Conservation (phyloP, 768 basidiomycete genomes). For the Ramaria rubella region DNA sequence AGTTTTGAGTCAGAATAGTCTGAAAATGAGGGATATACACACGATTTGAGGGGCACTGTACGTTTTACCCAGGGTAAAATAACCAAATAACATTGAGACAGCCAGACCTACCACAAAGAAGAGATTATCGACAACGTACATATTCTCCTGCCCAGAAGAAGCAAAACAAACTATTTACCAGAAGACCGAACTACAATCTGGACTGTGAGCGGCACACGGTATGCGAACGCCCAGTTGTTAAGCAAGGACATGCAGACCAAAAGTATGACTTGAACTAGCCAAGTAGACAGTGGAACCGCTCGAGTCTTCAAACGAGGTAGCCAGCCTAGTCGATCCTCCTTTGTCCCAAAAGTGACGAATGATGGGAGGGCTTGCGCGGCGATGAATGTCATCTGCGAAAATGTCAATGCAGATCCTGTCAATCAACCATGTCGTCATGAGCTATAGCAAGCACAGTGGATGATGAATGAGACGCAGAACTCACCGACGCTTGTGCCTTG, state of each 20-base stretch:
- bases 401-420: slow-evolving; percentile 73
- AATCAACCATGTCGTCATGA: not conserved
- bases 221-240: slow-evolving; percentile 79
- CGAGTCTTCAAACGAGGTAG: slow-evolving; percentile 56
- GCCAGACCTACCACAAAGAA: slow-evolving; percentile 46
- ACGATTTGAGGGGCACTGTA: slow-evolving; percentile 62
- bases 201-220: slow-evolving; percentile 66
- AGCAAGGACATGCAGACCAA: slow-evolving; percentile 60
- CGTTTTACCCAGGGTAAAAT: slow-evolving; percentile 47
- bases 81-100: slow-evolving; percentile 71
- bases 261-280: slow-evolving; percentile 67
- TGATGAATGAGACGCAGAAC: slow-evolving; percentile 11
- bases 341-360: slow-evolving; percentile 42
- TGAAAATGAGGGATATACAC: slow-evolving; percentile 18
- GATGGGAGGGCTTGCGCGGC: slow-evolving; percentile 58
- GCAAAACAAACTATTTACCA: slow-evolving; percentile 35
- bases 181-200: slow-evolving; percentile 84
- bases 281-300: slow-evolving; percentile 59
- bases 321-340: slow-evolving; percentile 12
- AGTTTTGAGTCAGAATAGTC: not conserved
- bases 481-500: slow-evolving; percentile 63
- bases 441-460: not conserved
- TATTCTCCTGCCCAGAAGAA: slow-evolving; percentile 11
- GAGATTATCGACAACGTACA: slow-evolving; percentile 1
- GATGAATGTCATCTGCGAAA: slow-evolving; percentile 79